Conservation (phyloP, 139 green algal genomes). For the Chlorella sorokiniana region DNA sequence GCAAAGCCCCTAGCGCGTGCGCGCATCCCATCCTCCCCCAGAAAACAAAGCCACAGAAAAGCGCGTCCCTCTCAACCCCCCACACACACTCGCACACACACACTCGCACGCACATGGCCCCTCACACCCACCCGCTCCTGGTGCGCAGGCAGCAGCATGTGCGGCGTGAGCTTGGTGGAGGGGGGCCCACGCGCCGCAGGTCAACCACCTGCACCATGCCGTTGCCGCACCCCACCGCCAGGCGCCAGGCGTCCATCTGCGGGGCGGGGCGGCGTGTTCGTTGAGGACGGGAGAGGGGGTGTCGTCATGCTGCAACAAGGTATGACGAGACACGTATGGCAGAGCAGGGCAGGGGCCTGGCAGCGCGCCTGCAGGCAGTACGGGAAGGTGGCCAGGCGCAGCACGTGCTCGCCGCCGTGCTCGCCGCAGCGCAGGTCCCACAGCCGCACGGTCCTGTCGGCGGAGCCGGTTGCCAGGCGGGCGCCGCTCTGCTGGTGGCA, state of each 20-base stretch:
- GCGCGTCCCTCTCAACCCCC: background rate
- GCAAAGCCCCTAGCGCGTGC: no score
- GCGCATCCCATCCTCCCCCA: no score
- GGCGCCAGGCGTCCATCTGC: constrained; percentile 17
- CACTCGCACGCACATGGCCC: background rate
- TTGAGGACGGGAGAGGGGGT: no score
- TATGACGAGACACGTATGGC: background rate
- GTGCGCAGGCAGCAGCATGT: constrained; percentile 13
- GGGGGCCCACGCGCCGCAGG: background rate
- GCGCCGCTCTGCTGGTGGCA: constrained; percentile 24
- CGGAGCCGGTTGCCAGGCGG: constrained; percentile 1
- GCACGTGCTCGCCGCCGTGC: background rate
- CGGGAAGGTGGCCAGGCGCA: constrained; percentile 4
- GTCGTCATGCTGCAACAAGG: background rate
- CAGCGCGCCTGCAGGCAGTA: constrained; percentile 12
- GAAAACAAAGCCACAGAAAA: no score
- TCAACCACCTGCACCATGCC: constrained; percentile 14
- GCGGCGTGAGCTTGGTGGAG: background rate
- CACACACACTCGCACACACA: background rate
- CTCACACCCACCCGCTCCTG: constrained; percentile 5
- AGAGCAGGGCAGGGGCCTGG: no score
- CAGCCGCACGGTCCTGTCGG: constrained; percentile 13
- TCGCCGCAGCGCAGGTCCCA: constrained; percentile 16
- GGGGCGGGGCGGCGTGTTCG: background rate
- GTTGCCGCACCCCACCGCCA: constrained; percentile 19